Conservation (phyloP, 768 basidiomycete genomes). For the Favolaschia claudopus region DNA sequence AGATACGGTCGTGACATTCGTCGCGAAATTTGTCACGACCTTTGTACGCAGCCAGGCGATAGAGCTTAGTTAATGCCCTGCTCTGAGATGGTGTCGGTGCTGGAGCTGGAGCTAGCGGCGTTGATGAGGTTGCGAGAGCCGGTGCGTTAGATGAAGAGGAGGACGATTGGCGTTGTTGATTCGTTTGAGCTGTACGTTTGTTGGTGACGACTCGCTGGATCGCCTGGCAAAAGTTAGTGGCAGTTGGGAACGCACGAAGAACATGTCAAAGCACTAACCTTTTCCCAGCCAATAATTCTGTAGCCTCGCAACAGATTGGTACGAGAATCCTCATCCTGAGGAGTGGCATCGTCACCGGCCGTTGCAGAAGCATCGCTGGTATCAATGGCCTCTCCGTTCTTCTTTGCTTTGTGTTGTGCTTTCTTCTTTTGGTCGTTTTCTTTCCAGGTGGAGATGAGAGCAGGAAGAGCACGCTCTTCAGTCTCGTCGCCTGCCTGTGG, state of each 20-base stretch:
- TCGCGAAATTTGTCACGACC: conserved; percentile 17
- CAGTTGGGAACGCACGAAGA: not conserved
- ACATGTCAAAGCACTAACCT: not conserved
- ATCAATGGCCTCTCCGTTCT: too few species aligned
- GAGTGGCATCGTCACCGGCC: not conserved
- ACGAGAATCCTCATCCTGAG: conserved; percentile 3
- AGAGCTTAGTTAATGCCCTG: conserved; percentile 7
- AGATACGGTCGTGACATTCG: conserved; percentile 1
- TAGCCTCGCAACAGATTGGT: not conserved
- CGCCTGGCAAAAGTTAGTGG: not conserved
- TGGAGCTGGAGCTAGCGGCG: too few species aligned
- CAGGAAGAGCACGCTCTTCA: not conserved
- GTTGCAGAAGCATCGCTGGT: not conserved
- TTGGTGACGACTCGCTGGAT: conserved; percentile 20
- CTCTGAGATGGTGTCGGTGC: too few species aligned
- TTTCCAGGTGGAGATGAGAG: conserved; percentile 9
- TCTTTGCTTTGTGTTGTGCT: not conserved
- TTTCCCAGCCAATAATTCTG: not conserved
- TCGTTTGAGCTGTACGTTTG: not conserved
- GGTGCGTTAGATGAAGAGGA: too few species aligned
- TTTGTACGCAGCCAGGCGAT: not conserved
- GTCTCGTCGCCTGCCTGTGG: not conserved
- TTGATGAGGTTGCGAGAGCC: not conserved
- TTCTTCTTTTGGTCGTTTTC: not conserved
- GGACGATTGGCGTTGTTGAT: too few species aligned